A percentile compares a stretch with the other conserved stretches of the same genome.
Conservation (phyloP, 106 monocot species). For the Acanthochlamys bracteata region DNA sequence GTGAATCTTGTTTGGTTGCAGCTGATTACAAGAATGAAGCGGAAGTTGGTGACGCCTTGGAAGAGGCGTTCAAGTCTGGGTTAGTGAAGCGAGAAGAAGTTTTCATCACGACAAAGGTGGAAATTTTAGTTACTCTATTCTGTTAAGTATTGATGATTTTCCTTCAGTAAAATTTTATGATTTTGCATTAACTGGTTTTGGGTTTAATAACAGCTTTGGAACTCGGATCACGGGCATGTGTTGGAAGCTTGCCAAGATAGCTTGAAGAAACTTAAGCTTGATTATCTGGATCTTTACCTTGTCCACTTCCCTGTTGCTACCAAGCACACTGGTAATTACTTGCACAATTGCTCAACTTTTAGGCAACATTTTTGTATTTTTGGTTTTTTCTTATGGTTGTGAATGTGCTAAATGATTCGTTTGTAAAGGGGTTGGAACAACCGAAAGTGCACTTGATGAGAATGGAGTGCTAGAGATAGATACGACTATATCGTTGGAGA, state of each 20-base stretch:
- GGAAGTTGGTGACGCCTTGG: slow-evolving; percentile 88
- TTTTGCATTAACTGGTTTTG: neutral
- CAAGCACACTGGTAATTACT: slow-evolving; percentile 57
- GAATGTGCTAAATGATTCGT: too few relatives aligned
- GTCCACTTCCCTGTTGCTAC: slow-evolving; percentile 90
- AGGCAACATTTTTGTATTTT: neutral
- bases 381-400: neutral
- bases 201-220: slow-evolving; percentile 57
- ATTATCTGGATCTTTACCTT: slow-evolving; percentile 95
- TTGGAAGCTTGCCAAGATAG: slow-evolving; percentile 90
- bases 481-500: slow-evolving; percentile 84
- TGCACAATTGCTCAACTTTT: too few relatives aligned
- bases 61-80: slow-evolving; percentile 68
- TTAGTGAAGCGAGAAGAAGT: slow-evolving; percentile 89
- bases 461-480: slow-evolving; percentile 89
- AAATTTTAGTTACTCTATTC: too few relatives aligned
- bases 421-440: slow-evolving; percentile 63
- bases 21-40: slow-evolving; percentile 93
- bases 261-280: slow-evolving; percentile 82
- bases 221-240: slow-evolving; percentile 96
- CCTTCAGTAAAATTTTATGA: too few relatives aligned
- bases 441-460: slow-evolving; percentile 77
- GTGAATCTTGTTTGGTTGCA: slow-evolving; percentile 11
- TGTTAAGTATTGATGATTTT: too few relatives aligned
- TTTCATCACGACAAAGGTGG: slow-evolving; percentile 84